These are phyloP conservation scores for Falciphora oryzae DNA, from an alignment of 2,329 filamentous ascomycete species.

Conservation along the genomic window DNA sequence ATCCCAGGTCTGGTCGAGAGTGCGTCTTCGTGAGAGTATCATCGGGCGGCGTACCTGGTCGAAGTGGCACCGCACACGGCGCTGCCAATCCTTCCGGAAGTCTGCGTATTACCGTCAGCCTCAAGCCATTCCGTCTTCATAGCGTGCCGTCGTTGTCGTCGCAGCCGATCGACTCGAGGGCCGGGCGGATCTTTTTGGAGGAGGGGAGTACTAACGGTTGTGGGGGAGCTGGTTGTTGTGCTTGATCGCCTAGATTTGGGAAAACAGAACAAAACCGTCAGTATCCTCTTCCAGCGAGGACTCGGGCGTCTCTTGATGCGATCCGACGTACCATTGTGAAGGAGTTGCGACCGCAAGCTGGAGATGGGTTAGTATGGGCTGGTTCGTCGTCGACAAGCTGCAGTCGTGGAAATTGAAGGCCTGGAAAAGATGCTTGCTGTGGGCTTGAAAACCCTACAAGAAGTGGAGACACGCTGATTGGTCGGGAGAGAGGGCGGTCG, in stretches of 20 bases:
- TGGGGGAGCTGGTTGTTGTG: conserved; percentile 98
- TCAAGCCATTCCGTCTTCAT: conserved; percentile 7
- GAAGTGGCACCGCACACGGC: conserved; percentile 98
- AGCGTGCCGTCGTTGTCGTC: conserved; percentile 25
- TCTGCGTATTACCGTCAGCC: conserved; percentile 52
- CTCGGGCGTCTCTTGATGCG: conserved; percentile 1
- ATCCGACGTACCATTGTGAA: conserved; percentile 44
- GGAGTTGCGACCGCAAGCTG: conserved; percentile 44
- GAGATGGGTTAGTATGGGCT: conserved; percentile 8
- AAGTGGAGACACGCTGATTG: conserved; percentile 11
- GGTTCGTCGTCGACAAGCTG: conserved; percentile 16
- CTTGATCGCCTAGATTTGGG: conserved; percentile 76
- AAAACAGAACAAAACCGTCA: conserved; percentile 29
- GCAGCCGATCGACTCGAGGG: conserved; percentile 19
- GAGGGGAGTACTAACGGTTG: conserved; percentile 65
- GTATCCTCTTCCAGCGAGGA: conserved; percentile 17
- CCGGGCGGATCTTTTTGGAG: conserved; percentile 13
- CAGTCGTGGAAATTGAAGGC: conserved; percentile 11
- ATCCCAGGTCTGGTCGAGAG: neutral
- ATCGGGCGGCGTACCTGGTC: conserved; percentile 73
- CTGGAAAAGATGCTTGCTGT: conserved; percentile 29
- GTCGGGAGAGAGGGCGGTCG: neutral
- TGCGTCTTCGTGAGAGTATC: neutral
- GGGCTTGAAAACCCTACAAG: conserved; percentile 39
- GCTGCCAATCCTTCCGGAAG: conserved; percentile 99